Evolutionary conservation across 768 basidiomycete species (phyloP), one percentile per base, ranked within the genome.

Genomic region (Dacryopinax spathularia): DNA sequence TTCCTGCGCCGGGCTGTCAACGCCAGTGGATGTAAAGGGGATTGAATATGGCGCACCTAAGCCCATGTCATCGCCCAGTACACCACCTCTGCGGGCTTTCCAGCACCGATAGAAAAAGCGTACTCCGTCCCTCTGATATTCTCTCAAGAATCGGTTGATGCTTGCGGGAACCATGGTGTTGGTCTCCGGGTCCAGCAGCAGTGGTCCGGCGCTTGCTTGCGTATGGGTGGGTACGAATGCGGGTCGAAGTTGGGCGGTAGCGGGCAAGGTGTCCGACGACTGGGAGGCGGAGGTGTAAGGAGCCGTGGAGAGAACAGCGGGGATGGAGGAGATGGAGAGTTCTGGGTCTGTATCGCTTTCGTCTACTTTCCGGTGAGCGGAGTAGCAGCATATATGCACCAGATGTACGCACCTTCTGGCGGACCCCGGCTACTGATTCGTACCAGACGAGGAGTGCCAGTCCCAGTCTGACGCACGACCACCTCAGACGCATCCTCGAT

Each of bases 41-140:
- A n/a, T 60, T 27, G 16, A 44, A 62, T n/a, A 34, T 7, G 3
- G 31, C 73, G 73, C 27, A 66, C 85, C 84, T 66, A 87, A 77
- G 67, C 91, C 95, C 95, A 98, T 98, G 70, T 98, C 95, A 71
- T 98, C 95, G 4, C 95, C 95, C 2, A 98, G 79, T 12, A 97
- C 72, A 0, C 87, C 94, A 0, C 95, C 95, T 43, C 78, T 77
- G 0, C 79, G 80, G 67, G 85, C 76, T 31, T 77, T 73, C 70
- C 87, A 96, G 48, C 85, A 80, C 15, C 80, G 77, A 75, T 82
- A 96, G 60, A 97, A 81, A 74, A 97, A 97, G 39, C 77, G 73
- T 13, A 88, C 82, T 7, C 95, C 95, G 12, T 92, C 86, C 34
- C 91, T 80, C 70, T 98, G 95, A 69, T 98, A 98, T 34, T 85